These are phyloP conservation scores for Trichophyton equinum DNA, from an alignment of 2,329 filamentous ascomycete genomes.

Conservation along the genomic window DNA sequence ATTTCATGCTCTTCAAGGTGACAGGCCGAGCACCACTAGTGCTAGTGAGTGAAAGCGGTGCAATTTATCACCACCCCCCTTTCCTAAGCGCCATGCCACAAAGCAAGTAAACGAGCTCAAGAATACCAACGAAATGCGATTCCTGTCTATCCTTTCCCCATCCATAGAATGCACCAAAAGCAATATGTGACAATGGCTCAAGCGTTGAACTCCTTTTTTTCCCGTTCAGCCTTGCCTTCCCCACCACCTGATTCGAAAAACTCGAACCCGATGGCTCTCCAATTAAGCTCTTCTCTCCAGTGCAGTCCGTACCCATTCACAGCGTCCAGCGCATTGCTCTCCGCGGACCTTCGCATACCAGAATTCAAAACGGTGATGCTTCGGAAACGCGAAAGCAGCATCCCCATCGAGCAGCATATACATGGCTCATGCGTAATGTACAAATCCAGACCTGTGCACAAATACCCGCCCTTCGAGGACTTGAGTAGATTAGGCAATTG, in stretches of 20 bases:
- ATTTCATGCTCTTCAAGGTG: no score
- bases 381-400: slow-evolving; percentile 85
- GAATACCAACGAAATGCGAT: no score
- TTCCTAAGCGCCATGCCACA: no score
- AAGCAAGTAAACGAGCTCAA: no score
- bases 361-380: slow-evolving; percentile 55
- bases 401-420: slow-evolving; percentile 92
- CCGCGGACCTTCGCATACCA: slow-evolving; percentile 54
- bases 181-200: not conserved
- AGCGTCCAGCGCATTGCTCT: slow-evolving; percentile 9
- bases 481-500: slow-evolving; percentile 57
- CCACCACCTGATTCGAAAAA: slow-evolving; percentile 21
- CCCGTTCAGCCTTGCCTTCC: not conserved
- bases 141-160: no score
- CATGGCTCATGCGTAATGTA: slow-evolving; percentile 95
- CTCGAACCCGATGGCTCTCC: slow-evolving; percentile 37
- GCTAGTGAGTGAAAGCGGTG: no score
- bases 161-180: not conserved
- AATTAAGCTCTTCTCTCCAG: slow-evolving; percentile 48
- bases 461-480: slow-evolving; percentile 69
- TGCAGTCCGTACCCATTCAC: slow-evolving; percentile 46
- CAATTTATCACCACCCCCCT: no score
- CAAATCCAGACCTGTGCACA: slow-evolving; percentile 85
- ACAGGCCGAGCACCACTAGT: no score
- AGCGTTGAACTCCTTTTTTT: slow-evolving; percentile 8